Conservation (phyloP, 1,284 basidiomycete genomes). For the Trichosporon sp. region DNA sequence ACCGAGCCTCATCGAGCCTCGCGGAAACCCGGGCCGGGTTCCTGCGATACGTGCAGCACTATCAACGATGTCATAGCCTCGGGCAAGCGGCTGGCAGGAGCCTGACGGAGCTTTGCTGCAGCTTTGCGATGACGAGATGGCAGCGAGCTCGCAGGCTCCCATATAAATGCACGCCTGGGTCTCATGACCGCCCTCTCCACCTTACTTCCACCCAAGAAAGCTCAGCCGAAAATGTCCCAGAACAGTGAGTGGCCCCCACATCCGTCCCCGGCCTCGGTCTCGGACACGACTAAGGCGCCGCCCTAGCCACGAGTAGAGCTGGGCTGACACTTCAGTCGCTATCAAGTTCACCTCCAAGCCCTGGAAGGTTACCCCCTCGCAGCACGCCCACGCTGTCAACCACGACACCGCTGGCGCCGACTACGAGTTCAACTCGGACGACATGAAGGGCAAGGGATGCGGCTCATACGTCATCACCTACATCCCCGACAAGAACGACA, state of each 20-base stretch:
- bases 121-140: not conserved
- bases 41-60: not conserved
- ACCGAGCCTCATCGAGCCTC: constrained; percentile 2
- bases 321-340: not conserved
- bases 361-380: constrained; percentile 10
- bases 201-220: not conserved
- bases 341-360: constrained; percentile 18
- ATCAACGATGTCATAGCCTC: not conserved
- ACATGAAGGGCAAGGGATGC: constrained; percentile 22
- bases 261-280: not conserved
- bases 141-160: not conserved
- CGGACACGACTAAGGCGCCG: not conserved
- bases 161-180: not conserved
- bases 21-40: not conserved
- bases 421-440: constrained; percentile 12
- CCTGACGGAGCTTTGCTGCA: no score
- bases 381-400: not conserved
- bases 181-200: not conserved
- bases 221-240: not conserved
- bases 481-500: not conserved
- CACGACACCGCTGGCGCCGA: constrained; percentile 16
- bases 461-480: constrained; percentile 20
- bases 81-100: no score
- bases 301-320: not conserved
- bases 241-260: not conserved